These are phyloP conservation scores for Ceratobasidium sp. DNA, from an alignment of 1,284 basidiomycete genomes.

Conservation along the genomic window DNA sequence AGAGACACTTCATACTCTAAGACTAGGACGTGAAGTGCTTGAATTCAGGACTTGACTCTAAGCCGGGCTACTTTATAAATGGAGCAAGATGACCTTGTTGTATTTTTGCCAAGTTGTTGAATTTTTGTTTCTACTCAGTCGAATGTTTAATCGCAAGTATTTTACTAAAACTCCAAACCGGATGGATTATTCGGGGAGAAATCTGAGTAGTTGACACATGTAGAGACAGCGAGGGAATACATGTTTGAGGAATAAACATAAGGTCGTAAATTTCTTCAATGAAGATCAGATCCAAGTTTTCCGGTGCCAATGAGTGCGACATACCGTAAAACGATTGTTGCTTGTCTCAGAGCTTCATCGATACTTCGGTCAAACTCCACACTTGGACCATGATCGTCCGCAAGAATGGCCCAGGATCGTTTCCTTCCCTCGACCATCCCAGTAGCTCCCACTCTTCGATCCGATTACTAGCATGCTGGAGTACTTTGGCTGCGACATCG, in stretches of 20 bases:
- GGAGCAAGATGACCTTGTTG: no score
- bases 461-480: constrained; percentile 7
- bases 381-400: constrained; percentile 35
- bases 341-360: constrained; percentile 14
- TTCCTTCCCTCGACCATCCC: constrained; percentile 32
- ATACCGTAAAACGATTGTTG: background rate
- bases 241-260: background rate
- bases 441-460: constrained; percentile 34
- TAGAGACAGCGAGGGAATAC: background rate
- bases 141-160: no score
- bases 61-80: no score
- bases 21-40: no score
- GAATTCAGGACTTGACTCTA: no score
- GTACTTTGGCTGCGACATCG: constrained; percentile 13
- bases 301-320: background rate
- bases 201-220: background rate
- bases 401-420: constrained; percentile 10
- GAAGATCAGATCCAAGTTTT: background rate
- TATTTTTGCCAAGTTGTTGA: no score
- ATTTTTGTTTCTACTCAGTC: no score
- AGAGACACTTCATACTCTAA: no score
- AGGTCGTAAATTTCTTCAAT: background rate
- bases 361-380: constrained; percentile 25
- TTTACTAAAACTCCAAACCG: no score
- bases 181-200: no score